Percentiles rank a stretch among this genome's conserved stretches.
These are phyloP conservation scores for Colletotrichum sp. DNA, from an alignment of 2,329 filamentous ascomycete species.

Conservation along the genomic window DNA sequence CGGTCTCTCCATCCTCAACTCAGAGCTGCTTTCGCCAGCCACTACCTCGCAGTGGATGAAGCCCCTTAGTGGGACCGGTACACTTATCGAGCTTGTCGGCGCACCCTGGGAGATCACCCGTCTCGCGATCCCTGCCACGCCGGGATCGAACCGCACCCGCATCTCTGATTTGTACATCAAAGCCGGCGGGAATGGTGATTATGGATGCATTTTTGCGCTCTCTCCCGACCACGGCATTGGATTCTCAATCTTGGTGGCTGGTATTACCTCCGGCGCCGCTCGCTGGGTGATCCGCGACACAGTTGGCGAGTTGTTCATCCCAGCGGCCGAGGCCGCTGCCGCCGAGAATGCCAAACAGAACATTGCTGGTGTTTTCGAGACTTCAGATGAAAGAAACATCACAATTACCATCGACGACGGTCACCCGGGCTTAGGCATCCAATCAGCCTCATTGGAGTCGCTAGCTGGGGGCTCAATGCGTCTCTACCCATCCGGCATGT, in stretches of 20 bases:
- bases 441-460: neutral
- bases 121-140: conserved; percentile 14
- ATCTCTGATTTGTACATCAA: conserved; percentile 31
- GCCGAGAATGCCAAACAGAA: conserved; percentile 20
- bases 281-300: conserved; percentile 22
- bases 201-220: conserved; percentile 21
- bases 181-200: conserved; percentile 29
- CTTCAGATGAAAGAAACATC: neutral
- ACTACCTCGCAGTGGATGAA: conserved; percentile 24
- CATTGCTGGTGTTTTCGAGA: conserved; percentile 22
- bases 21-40: conserved; percentile 9
- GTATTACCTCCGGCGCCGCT: conserved; percentile 19
- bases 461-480: neutral
- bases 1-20: conserved; percentile 25
- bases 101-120: conserved; percentile 26
- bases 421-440: neutral
- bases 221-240: conserved; percentile 26
- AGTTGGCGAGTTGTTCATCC: conserved; percentile 21
- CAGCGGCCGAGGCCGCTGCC: conserved; percentile 25
- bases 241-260: conserved; percentile 29
- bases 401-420: neutral
- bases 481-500: neutral
- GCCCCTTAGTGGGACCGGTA: conserved; percentile 19
- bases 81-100: conserved; percentile 18
- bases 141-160: conserved; percentile 27